These are phyloP conservation scores for Exophiala xenobiotica DNA, from an alignment of 2,329 filamentous ascomycete genomes.

Conservation along the genomic window DNA sequence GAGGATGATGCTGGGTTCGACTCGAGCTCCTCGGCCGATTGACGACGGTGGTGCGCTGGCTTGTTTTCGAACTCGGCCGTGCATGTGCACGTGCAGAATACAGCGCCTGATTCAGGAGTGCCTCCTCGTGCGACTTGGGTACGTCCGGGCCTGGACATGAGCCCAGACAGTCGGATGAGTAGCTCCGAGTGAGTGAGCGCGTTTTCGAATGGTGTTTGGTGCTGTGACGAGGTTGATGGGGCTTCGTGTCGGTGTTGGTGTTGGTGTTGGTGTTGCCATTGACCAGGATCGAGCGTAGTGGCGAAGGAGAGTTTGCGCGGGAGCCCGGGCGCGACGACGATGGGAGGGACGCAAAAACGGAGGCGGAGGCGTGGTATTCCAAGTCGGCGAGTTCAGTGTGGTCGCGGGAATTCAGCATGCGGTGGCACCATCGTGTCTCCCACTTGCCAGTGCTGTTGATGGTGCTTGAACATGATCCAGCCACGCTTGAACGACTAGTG, in stretches of 20 bases:
- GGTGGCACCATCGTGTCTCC: constrained; percentile 73
- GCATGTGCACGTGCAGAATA: not conserved
- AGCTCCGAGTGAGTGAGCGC: constrained; percentile 2
- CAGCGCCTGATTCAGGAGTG: constrained; percentile 3
- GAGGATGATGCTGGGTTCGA: not conserved
- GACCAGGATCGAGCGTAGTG: constrained; percentile 16
- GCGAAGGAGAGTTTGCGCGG: constrained; percentile 8
- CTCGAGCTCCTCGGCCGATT: constrained; percentile 1
- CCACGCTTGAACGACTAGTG: too few species aligned
- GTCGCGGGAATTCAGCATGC: constrained; percentile 76
- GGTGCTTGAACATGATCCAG: constrained; percentile 3
- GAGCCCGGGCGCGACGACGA: constrained; percentile 2
- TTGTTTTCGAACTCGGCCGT: constrained; percentile 1
- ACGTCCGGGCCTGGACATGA: constrained; percentile 22
- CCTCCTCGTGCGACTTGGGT: constrained; percentile 17
- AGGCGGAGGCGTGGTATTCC: constrained; percentile 39
- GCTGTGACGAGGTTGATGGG: not conserved
- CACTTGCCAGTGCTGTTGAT: constrained; percentile 49
- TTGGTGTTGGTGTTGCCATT: constrained; percentile 7
- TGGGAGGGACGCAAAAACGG: too few species aligned
- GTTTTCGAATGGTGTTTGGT: not conserved
- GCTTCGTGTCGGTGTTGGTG: not conserved
- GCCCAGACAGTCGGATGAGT: constrained; percentile 14
- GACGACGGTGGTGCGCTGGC: not conserved
- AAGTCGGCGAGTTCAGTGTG: constrained; percentile 71